Evolutionary conservation across 306 rosid species (phyloP), one percentile per base, ranked within the genome.

Genomic region (Vachellia pachyceras): DNA sequence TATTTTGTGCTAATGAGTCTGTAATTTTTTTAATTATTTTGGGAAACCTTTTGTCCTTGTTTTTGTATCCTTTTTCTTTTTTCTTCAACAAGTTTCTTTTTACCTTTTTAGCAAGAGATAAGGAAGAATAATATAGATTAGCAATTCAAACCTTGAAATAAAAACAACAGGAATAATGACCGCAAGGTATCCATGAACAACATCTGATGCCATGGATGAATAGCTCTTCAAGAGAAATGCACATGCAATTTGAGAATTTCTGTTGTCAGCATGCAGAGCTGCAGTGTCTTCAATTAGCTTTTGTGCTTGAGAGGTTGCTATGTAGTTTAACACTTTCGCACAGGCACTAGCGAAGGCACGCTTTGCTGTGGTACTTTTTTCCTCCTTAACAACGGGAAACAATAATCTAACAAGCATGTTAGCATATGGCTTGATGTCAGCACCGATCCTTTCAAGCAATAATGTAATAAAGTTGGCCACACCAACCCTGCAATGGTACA

Each of bases 281-380:
- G 81, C 86, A 80, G 87, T 90, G 66, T 95, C 99, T 78, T 95
- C 97, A 69, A 95, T 87, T 49, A 95, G 78, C 77, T 87, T 95
- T 79, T 95, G 91, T 60, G 92, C 92, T 88, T 89, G 99, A 61
- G 91, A 57, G 69, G 82, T 83, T 57, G 91, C 80, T 64, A 90
- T 67, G 83, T 89, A 84, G 45, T 93, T 93, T 73, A 95, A 80
- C 76, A 90, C 87, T 44, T 84, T 81, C 0, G 92, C 97, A 88
- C 97, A 95, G 66, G 97, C 94, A 80, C 90, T 84, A 61, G 99
- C 94, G 80, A 95, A 95, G 75, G 99, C 95, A 72, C 99, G 97
- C 84, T 95, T 95, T 69, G 92, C 93, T 52, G 88, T 81, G 70
- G 82, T 81, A 87, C 99, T 93, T 87, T 82, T 95, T 83, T 95